Conservation (phyloP, 2,329 filamentous ascomycete genomes). For the Apiospora arundinis region DNA sequence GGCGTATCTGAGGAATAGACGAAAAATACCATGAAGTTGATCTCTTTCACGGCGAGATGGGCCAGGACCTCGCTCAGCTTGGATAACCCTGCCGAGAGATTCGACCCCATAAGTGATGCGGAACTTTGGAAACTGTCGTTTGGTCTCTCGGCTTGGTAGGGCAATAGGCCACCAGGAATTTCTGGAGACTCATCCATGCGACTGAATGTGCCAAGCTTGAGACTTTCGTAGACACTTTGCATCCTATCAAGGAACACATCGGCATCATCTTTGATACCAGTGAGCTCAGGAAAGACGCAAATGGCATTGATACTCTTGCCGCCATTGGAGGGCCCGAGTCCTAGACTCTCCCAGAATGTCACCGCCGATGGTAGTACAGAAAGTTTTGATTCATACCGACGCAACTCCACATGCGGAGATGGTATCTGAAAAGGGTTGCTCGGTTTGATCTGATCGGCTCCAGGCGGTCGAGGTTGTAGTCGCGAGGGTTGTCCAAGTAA, state of each 20-base stretch:
- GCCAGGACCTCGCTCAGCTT: slow-evolving; percentile 54
- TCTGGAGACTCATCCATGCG: slow-evolving; percentile 50
- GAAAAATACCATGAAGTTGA: slow-evolving; percentile 78
- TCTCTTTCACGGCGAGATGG: slow-evolving; percentile 49
- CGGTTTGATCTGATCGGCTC: slow-evolving; percentile 54
- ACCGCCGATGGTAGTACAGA: slow-evolving; percentile 78
- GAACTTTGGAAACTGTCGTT: slow-evolving; percentile 45
- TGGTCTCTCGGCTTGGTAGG: slow-evolving; percentile 56
- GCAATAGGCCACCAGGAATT: slow-evolving; percentile 55
- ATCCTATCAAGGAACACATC: slow-evolving; percentile 71
- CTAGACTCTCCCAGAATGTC: slow-evolving; percentile 82
- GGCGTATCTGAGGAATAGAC: slow-evolving; percentile 71
- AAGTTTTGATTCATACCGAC: slow-evolving; percentile 70
- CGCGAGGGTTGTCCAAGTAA: slow-evolving; percentile 58
- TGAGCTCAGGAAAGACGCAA: slow-evolving; percentile 72
- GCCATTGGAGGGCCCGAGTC: slow-evolving; percentile 73
- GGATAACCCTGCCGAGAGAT: slow-evolving; percentile 55
- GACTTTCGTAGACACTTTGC: slow-evolving; percentile 74
- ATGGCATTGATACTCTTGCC: slow-evolving; percentile 74
- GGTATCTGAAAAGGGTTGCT: slow-evolving; percentile 67
- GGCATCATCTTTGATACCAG: slow-evolving; percentile 66
- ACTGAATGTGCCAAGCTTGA: slow-evolving; percentile 73
- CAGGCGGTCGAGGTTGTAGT: slow-evolving; percentile 56
- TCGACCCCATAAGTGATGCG: slow-evolving; percentile 51
- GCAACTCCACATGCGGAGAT: slow-evolving; percentile 74